phyloP scores from a whole-genome alignment of 1,139 yeast species.

The Blastobotrys capitulatus region DNA sequence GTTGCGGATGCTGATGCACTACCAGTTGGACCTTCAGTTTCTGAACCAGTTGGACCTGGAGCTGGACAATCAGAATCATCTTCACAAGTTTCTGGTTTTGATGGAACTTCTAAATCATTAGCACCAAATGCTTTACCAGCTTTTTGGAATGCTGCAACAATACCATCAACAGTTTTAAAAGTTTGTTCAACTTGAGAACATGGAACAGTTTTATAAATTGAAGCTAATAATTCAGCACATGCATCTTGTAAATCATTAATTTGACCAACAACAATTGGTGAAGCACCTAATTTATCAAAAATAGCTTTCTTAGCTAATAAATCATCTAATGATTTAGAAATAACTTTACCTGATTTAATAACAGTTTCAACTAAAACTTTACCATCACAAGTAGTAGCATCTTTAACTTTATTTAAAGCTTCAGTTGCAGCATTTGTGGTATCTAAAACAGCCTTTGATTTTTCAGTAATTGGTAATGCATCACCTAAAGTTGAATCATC shows the following conservation, averaged over 20 bases:
- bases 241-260: constrained; percentile 5
- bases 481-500: constrained; percentile 2
- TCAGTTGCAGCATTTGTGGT: constrained; percentile 6
- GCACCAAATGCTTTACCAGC: constrained; percentile 6
- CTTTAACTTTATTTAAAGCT: background rate
- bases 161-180: constrained; percentile 6
- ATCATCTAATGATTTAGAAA: constrained; percentile 2
- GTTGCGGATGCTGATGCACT: background rate
- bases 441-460: constrained; percentile 2
- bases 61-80: background rate
- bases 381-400: constrained; percentile 5
- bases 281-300: constrained; percentile 3
- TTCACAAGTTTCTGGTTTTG: constrained; percentile 8
- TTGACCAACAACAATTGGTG: background rate
- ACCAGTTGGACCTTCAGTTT: background rate
- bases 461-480: constrained; percentile 7
- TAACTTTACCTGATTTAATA: background rate
- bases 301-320: background rate
- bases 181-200: constrained; percentile 7
- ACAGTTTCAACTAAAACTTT: background rate
- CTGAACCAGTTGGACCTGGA: background rate
- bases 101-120: background rate
- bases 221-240: constrained; percentile 1
- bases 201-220: constrained; percentile 1
- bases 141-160: constrained; percentile 3